Percentiles rank a stretch among this genome's conserved stretches.
These are phyloP conservation scores for Dactylellina leptospora DNA, from an alignment of 2,329 filamentous ascomycete species.

Conservation along the genomic window DNA sequence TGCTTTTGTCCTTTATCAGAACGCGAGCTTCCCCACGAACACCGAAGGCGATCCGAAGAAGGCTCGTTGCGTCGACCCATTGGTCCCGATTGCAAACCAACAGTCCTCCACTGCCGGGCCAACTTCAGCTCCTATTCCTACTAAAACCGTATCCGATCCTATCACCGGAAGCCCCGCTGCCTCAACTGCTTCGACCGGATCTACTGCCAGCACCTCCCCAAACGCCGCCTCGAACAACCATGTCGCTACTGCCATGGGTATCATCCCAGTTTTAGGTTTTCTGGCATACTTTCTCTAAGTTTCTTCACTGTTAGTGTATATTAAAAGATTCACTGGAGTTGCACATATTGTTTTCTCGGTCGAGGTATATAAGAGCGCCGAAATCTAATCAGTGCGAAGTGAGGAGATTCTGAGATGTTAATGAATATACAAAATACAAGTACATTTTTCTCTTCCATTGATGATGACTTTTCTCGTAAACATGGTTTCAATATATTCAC, in stretches of 20 bases:
- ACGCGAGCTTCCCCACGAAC: neutral
- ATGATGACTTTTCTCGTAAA: too few species aligned
- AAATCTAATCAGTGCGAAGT: too few species aligned
- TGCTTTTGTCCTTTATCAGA: neutral
- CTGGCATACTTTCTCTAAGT: constrained; percentile 7
- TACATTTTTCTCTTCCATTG: too few species aligned
- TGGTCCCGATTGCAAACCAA: constrained; percentile 11
- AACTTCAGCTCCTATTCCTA: neutral
- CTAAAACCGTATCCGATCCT: neutral
- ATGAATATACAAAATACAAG: too few species aligned
- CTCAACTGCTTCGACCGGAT: constrained; percentile 1
- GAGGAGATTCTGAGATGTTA: too few species aligned
- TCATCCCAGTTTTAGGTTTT: constrained; percentile 3
- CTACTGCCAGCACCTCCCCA: neutral
- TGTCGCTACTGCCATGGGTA: neutral
- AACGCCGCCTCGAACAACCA: constrained; percentile 18
- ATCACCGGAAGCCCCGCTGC: neutral
- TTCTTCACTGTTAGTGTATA: too few species aligned
- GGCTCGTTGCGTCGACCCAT: constrained; percentile 19
- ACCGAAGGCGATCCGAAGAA: constrained; percentile 11
- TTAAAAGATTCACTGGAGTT: too few species aligned
- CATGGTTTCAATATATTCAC: too few species aligned
- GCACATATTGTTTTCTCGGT: too few species aligned
- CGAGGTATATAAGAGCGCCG: too few species aligned
- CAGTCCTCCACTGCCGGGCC: neutral